phyloP scores from a whole-genome alignment of 192 early-diverging fungal genomes.

The Backusella liffmaniae region DNA sequence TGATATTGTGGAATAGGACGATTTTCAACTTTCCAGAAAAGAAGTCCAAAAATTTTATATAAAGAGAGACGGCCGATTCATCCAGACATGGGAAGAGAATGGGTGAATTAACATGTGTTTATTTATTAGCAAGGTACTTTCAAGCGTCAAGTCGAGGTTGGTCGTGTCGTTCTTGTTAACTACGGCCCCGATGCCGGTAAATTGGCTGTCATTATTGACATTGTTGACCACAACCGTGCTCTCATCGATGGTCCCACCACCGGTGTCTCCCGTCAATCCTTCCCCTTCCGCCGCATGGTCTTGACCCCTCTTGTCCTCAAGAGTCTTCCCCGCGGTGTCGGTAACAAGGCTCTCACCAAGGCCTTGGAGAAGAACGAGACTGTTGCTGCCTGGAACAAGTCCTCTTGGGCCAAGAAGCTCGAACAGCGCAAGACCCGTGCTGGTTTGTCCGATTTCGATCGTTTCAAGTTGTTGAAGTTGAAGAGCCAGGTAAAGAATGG shows the following conservation, averaged over 20 bases:
- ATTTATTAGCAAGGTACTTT: constrained; percentile 57
- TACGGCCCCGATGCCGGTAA: constrained; percentile 94
- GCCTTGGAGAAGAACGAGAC: constrained; percentile 84
- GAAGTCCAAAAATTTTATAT: not conserved
- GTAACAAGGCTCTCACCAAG: constrained; percentile 74
- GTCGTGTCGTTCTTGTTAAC: constrained; percentile 96
- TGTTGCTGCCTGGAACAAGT: constrained; percentile 78
- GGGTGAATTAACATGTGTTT: not conserved
- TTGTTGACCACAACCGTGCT: constrained; percentile 98
- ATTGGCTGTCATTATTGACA: constrained; percentile 98
- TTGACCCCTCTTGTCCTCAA: constrained; percentile 89
- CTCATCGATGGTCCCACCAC: constrained; percentile 98
- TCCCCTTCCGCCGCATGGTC: constrained; percentile 86
- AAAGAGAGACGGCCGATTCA: not conserved
- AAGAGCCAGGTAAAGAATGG: constrained; percentile 77
- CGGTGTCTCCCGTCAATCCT: constrained; percentile 82
- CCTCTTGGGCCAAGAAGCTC: constrained; percentile 97
- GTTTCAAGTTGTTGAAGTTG: constrained; percentile 96
- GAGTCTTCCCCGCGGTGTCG: constrained; percentile 79
- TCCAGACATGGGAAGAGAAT: not conserved
- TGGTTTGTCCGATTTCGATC: constrained; percentile 89
- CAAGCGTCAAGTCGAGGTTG: constrained; percentile 95
- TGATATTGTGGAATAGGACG: too few species aligned
- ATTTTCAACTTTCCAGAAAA: not conserved
- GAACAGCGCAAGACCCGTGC: constrained; percentile 76